phyloP scores from a whole-genome alignment of 805 yeast genomes.

The Yamadazyma phyllophila region DNA sequence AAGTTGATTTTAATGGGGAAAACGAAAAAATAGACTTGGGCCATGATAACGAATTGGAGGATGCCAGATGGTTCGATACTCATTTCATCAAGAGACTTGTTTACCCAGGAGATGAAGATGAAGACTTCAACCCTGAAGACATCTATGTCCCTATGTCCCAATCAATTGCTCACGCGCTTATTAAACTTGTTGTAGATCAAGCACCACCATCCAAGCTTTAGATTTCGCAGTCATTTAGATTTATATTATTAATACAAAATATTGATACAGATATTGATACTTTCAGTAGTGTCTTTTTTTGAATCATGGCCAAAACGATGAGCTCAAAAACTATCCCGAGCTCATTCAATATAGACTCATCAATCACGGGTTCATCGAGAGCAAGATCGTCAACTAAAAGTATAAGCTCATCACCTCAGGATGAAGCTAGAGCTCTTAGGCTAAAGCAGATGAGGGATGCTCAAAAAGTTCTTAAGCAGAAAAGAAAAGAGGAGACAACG shows the following conservation, averaged over 20 bases:
- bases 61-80: constrained; percentile 81
- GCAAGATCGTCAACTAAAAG: neutral
- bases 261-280: too few species aligned
- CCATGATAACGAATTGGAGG: constrained; percentile 82
- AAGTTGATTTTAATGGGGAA: constrained; percentile 65
- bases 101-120: constrained; percentile 19
- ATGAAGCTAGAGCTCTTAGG: constrained; percentile 1
- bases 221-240: neutral
- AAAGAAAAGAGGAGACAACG: neutral
- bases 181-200: constrained; percentile 37
- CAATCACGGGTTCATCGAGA: too few species aligned
- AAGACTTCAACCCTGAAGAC: constrained; percentile 31
- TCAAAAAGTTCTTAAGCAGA: neutral
- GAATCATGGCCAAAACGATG: too few species aligned
- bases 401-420: neutral
- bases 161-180: constrained; percentile 45
- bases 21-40: constrained; percentile 67
- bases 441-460: constrained; percentile 5
- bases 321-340: too few species aligned
- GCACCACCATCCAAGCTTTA: neutral
- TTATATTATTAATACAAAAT: neutral
- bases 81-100: constrained; percentile 47
- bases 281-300: too few species aligned
- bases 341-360: too few species aligned
- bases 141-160: constrained; percentile 43